Evolutionary conservation across 2,329 filamentous ascomycete genomes (phyloP), one percentile per base, ranked within the genome.

Genomic region (Polytolypa hystricis): DNA sequence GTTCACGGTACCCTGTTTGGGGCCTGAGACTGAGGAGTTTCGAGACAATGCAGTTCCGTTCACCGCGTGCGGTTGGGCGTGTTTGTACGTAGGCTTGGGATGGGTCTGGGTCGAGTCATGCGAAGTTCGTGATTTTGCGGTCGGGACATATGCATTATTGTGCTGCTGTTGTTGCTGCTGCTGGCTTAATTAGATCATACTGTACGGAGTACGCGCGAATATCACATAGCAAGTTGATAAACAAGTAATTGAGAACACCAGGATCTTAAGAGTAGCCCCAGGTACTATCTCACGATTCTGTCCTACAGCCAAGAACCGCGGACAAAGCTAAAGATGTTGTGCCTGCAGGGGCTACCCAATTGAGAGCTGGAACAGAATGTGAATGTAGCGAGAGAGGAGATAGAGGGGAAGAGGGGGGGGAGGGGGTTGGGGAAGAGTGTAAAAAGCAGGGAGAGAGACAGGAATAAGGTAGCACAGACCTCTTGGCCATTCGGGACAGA

Each of bases 1-100:
- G 21, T 56, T 48, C 10, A 42, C 39, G 33, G 51, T 47, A 26
- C 51, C 46, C 14, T 48, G 48, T 41, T 51, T 54, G 5, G 58
- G 61, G 30, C 57, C 41, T 20, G 57, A 58, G 8, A 39, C 41
- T 11, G 48, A 50, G 9, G 58, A 62, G 42, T 56, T 61, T 30
- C 59, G 55, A 27, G 60, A 61, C 14, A 37, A 31, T 12, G 48
- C 33, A 8, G 33, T 33, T 28, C 55, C 55, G 39, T 57, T 56
- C 16, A 56, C 54, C 35, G 47, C 49, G 36, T 49, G 53, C 19
- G 56, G 51, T 35, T 50, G 48, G 31, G 44, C 49, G 21, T 50
- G 55, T 28, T 56, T 50, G 31, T 51, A 49, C 29, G 42, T 49
- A 18, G 52, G 52, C 45, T 48, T 54, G 29, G 46, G 39, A 25